Evolutionary conservation across 805 yeast species (phyloP).

Genomic region (Kodamaea sagamina): DNA sequence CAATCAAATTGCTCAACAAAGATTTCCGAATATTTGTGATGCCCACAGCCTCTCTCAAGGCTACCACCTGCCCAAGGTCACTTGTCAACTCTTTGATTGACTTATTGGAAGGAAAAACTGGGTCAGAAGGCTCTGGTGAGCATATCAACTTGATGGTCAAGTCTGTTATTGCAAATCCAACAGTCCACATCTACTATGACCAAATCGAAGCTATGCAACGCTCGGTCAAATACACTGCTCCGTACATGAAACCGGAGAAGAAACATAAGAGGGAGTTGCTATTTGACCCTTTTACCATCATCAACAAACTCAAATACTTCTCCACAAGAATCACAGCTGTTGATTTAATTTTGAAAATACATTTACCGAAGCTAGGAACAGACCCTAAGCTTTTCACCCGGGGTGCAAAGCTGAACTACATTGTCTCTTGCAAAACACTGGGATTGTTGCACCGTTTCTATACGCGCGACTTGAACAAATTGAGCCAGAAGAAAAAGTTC

Average conservation of each 20-base stretch:
- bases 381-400: conserved; percentile 20
- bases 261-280: conserved; percentile 2
- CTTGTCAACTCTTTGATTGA: conserved; percentile 23
- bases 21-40: conserved; percentile 35
- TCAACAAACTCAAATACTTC: conserved; percentile 19
- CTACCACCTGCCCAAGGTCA: conserved; percentile 25
- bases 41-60: conserved; percentile 35
- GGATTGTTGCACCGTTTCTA: conserved; percentile 30
- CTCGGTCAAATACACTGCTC: conserved; percentile 3
- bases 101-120: conserved; percentile 12
- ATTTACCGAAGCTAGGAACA: conserved; percentile 30
- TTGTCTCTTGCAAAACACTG: conserved; percentile 23
- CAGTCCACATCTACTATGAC: conserved; percentile 39
- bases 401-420: conserved; percentile 26
- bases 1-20: conserved; percentile 30
- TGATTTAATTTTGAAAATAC: conserved; percentile 32
- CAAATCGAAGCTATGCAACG: conserved; percentile 24
- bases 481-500: conserved; percentile 15
- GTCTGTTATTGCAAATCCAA: conserved; percentile 36
- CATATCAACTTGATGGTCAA: conserved; percentile 20
- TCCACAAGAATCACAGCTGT: conserved; percentile 30
- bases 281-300: conserved; percentile 5
- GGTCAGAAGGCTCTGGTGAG: conserved; percentile 1
- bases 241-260: background rate
- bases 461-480: conserved; percentile 21